Base-by-base conservation (phyloP, 2,329 filamentous ascomycete genomes). In the Nemania sp. region DNA sequence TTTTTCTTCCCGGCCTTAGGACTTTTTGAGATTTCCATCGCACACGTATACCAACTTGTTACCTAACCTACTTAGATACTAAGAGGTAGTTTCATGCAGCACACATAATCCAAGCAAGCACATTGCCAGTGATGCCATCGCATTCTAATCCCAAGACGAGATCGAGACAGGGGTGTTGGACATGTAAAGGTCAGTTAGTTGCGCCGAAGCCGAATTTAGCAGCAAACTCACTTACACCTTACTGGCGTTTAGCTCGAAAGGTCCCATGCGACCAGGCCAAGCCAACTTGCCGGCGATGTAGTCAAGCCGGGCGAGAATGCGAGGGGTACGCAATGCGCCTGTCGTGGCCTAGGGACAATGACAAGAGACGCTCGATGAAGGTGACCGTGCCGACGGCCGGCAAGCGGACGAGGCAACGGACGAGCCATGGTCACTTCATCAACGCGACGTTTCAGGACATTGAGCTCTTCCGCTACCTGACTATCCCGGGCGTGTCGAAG, bases 271-370 rank as follows among this genome's bases (percentile, higher is more conserved):
- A 71, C 48, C 60, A 65, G 6, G 46, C 50, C 5, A 5, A 34
- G 18, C 70, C 70, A n/a, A 54, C 43, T 12, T 72, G 70, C 51
- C 53, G 54, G 29, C 66, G 47, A 13, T 72, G 70, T 56, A 12
- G 57, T 12, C 59, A 60, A 53, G 59, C 68, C 20, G 47, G 54
- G 1, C 64, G 68, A 35, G 40, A 57, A 12, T 72, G 70, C 55
- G 60, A 66, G 54, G 70, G 70, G 4, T 72, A 72, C 45, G 66
- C 48, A 2, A 10, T 69, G 12, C 69, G 71, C 4, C 57, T 74
- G 9, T 74, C 72, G 5, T 74, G 72, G 72, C 72, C 72, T 2
- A 64, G 64, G 39, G 60, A 62, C 21, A 53, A 54, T 35, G 68
- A 74, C 51, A 62, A 62, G 43, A 68, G 54, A 50, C 71, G 71